phyloP scores from a whole-genome alignment of 148 eudicot species.

The Simmondsia chinensis region DNA sequence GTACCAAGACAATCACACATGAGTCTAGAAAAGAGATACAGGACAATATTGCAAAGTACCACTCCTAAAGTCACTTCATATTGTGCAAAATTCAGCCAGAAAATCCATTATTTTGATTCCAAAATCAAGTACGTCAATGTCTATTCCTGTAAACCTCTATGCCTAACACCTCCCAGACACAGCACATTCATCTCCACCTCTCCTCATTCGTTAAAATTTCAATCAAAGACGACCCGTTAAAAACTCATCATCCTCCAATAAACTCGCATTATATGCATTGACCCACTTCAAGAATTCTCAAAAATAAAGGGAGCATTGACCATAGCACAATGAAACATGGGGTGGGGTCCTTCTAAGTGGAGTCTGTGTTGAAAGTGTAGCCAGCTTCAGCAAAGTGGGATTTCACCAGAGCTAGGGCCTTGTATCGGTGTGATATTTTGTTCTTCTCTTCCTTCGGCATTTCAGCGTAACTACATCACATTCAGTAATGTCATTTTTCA shows the following conservation, averaged over 20 bases:
- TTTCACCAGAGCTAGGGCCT: constrained; percentile 74
- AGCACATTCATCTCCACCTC: too few relatives aligned
- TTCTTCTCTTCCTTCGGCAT: constrained; percentile 92
- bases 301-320: not conserved
- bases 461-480: constrained; percentile 84
- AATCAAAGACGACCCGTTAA: not conserved
- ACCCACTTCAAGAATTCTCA: not conserved
- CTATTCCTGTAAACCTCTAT: too few relatives aligned
- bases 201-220: not conserved
- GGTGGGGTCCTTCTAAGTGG: constrained; percentile 1
- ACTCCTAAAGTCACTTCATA: too few relatives aligned
- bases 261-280: not conserved
- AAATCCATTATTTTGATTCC: too few relatives aligned
- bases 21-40: too few relatives aligned
- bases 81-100: too few relatives aligned
- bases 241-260: not conserved
- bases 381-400: constrained; percentile 79
- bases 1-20: too few relatives aligned
- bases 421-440: constrained; percentile 83
- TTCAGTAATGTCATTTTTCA: too few relatives aligned
- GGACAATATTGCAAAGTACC: too few relatives aligned
- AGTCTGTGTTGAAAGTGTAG: constrained; percentile 38
- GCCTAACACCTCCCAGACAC: too few relatives aligned
- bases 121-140: too few relatives aligned
- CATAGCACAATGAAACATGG: not conserved